Evolutionary conservation across 805 yeast species (phyloP).

Genomic region (Metschnikowia baotianmanensis): DNA sequence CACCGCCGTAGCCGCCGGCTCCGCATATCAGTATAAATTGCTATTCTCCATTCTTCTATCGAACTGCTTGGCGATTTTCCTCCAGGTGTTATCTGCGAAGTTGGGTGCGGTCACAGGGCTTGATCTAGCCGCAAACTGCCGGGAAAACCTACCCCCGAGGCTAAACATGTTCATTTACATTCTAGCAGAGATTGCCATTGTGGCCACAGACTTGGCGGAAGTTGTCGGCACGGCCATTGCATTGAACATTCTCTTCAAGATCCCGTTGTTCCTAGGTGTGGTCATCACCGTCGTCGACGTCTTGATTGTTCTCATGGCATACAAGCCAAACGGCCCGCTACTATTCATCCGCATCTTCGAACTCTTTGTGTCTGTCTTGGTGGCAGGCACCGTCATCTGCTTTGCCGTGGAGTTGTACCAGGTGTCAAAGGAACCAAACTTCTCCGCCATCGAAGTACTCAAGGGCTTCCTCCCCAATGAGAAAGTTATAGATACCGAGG

Average conservation of each 20-base stretch:
- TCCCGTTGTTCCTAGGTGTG: constrained; percentile 84
- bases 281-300: constrained; percentile 84
- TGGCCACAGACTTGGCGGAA: constrained; percentile 95
- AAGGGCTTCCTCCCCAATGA: constrained; percentile 50
- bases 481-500: constrained; percentile 31
- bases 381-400: constrained; percentile 79
- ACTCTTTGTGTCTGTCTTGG: constrained; percentile 71
- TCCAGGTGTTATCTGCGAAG: constrained; percentile 82
- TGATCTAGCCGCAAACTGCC: constrained; percentile 85
- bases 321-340: constrained; percentile 81
- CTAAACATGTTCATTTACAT: constrained; percentile 63
- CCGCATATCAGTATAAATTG: constrained; percentile 75
- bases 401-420: constrained; percentile 75
- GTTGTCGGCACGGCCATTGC: constrained; percentile 98
- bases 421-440: constrained; percentile 54
- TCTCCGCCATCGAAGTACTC: constrained; percentile 51
- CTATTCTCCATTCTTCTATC: constrained; percentile 76
- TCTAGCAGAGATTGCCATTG: constrained; percentile 85
- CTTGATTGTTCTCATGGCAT: constrained; percentile 79
- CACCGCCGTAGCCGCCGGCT: constrained; percentile 92
- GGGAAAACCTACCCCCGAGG: constrained; percentile 63
- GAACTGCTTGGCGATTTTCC: constrained; percentile 80
- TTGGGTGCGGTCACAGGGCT: constrained; percentile 93
- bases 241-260: constrained; percentile 71
- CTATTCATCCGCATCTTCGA: constrained; percentile 77